Conservation (phyloP, 306 rosid genomes). For the Ormosia semicastrata region DNA sequence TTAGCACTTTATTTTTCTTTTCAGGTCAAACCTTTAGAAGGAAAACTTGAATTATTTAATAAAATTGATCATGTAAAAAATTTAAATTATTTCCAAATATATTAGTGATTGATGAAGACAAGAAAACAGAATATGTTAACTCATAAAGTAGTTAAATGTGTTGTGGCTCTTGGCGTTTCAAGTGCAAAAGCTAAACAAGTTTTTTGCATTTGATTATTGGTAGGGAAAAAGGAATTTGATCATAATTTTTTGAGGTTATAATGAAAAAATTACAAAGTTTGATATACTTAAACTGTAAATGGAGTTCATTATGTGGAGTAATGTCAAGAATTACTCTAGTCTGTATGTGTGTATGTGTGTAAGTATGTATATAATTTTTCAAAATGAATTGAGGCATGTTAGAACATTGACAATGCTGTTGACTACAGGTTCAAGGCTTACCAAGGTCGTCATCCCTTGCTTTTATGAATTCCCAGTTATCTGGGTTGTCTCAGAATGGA, state of each 20-base stretch:
- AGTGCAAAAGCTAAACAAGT: neutral
- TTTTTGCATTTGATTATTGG: constrained; percentile 17
- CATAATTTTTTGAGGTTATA: neutral
- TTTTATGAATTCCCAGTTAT: constrained; percentile 74
- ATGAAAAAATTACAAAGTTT: neutral
- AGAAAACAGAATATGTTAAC: neutral
- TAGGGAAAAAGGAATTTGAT: neutral
- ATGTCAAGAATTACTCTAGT: constrained; percentile 4
- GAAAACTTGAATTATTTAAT: neutral
- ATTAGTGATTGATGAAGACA: neutral
- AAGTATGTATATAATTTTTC: neutral
- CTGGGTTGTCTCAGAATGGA: constrained; percentile 89
- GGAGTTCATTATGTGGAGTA: neutral
- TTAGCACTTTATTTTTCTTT: neutral
- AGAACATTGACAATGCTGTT: constrained; percentile 21
- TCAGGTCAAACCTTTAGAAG: neutral
- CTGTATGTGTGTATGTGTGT: neutral
- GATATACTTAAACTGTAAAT: constrained; percentile 6
- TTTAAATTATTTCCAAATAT: neutral
- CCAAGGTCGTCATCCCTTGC: constrained; percentile 80
- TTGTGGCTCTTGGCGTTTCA: neutral
- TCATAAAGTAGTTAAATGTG: neutral
- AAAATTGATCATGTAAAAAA: neutral
- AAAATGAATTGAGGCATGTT: neutral
- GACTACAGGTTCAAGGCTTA: constrained; percentile 70